Conservation (phyloP, 441 rosid genomes). For the Pelargonium cotyledonis region DNA sequence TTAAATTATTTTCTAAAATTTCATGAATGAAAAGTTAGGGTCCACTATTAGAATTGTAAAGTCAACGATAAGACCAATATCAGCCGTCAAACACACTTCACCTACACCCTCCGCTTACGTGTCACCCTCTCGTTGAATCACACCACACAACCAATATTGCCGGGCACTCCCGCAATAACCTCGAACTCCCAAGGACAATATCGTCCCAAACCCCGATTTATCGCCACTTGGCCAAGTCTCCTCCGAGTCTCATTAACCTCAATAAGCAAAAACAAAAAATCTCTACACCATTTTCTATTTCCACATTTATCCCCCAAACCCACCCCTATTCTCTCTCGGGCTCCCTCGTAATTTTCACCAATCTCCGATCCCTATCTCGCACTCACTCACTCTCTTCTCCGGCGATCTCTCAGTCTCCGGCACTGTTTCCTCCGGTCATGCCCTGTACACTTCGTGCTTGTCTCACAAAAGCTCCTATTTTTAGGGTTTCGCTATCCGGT, state of each 20-base stretch:
- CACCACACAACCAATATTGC: neutral
- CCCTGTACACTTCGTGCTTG: slow-evolving; percentile 12
- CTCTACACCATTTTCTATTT: slow-evolving; percentile 10
- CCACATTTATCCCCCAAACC: slow-evolving; percentile 27
- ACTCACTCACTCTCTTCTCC: slow-evolving; percentile 12
- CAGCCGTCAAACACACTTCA: neutral
- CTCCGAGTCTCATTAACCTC: slow-evolving; percentile 19
- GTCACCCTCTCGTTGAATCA: neutral
- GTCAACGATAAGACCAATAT: neutral
- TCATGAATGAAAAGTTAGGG: no score
- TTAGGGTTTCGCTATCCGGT: slow-evolving; percentile 22
- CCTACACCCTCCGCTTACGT: neutral
- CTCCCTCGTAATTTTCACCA: slow-evolving; percentile 22
- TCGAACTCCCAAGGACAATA: neutral
- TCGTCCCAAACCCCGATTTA: neutral
- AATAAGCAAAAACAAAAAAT: neutral
- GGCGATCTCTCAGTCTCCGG: slow-evolving; percentile 3
- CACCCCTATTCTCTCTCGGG: slow-evolving; percentile 7
- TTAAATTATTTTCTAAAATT: no score
- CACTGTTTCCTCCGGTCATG: slow-evolving; percentile 14
- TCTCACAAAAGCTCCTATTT: no score
- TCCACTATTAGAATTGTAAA: neutral
- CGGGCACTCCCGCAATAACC: neutral
- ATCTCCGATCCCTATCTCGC: slow-evolving; percentile 21
- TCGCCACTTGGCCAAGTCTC: slow-evolving; percentile 14